These are phyloP conservation scores for Penicillium pancosmium DNA, from an alignment of 495 filamentous ascomycete genomes.

Conservation along the genomic window DNA sequence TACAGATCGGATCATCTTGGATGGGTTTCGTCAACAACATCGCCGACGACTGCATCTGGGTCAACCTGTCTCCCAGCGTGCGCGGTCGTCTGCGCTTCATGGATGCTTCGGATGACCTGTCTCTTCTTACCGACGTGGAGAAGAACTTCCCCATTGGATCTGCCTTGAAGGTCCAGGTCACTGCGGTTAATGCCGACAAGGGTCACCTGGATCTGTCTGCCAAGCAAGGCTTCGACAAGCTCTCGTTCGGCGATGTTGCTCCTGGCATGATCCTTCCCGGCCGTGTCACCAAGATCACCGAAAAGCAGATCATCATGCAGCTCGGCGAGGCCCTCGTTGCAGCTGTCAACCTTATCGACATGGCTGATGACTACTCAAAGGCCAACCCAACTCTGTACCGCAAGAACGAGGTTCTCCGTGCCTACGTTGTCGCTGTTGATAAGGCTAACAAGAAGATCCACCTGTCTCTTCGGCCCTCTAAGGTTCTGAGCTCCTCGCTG, in stretches of 20 bases:
- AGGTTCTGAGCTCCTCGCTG: constrained; percentile 82
- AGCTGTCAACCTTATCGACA: constrained; percentile 72
- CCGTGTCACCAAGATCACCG: constrained; percentile 83
- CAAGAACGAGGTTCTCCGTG: constrained; percentile 84
- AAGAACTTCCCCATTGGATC: constrained; percentile 87
- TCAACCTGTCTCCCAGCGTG: constrained; percentile 88
- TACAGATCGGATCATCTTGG: constrained; percentile 68
- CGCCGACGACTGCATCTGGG: constrained; percentile 75
- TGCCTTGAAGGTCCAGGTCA: constrained; percentile 76
- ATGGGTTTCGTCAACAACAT: constrained; percentile 90
- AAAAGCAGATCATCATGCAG: constrained; percentile 80
- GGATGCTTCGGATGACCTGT: constrained; percentile 84
- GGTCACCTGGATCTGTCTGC: constrained; percentile 82
- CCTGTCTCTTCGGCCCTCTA: constrained; percentile 83
- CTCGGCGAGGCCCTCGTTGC: constrained; percentile 76
- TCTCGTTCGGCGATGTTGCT: constrained; percentile 69
- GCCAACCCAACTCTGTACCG: constrained; percentile 67
- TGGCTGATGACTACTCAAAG: constrained; percentile 82
- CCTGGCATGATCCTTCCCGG: constrained; percentile 79
- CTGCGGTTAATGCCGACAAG: constrained; percentile 70
- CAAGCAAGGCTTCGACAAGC: constrained; percentile 54
- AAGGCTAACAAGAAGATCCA: constrained; percentile 77
- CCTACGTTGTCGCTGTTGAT: constrained; percentile 81
- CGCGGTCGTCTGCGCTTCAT: constrained; percentile 78
- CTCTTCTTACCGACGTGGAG: constrained; percentile 71